Base-by-base conservation (phyloP, 148 eudicot species). In the Chenopodium berlandieri region DNA sequence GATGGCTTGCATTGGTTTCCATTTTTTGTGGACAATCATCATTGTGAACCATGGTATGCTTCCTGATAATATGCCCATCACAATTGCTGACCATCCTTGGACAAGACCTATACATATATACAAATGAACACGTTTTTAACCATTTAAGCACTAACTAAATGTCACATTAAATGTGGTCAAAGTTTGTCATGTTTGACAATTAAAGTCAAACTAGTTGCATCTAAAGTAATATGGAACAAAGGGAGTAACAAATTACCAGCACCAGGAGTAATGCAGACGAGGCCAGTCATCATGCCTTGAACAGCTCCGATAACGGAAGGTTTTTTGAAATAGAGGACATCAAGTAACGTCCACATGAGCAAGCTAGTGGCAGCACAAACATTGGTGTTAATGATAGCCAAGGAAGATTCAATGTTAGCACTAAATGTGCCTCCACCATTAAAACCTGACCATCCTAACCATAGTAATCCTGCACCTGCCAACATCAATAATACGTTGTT, bases 401-500 rank as follows among this genome's bases (percentile, higher is more conserved):
- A 83, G 25, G 93, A 88, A 3, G 91, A 82, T 73, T 82, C 87
- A 5, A 88, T 76, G 78, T 86, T 88, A 2, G 91, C 93, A 9
- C 87, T 80, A 69, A 86, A 89, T 0, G 93, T 90, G 19, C 82
- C 91, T 17, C 91, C 93, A 7, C 93, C 93, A 30, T 91, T 91
- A 86, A 91, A 91, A 1, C 93, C 93, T 13, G 93, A 81, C 93
- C 93, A 91, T 8, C 93, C 93, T 88, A 91, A 82, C 93, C 93
- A 91, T 64, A 91, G 65, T 52, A 91, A 56, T 31, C 93, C 93
- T 9, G 93, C 93, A 30, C 93, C 93, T 1, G 88, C 88, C 56
- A 91, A 64, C 85, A 81, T 88, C 60, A 91, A 25, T 56, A 91
- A 37, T 60, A 88, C 78, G 73, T 88, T 91, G 93, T 91, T 91